phyloP scores from a whole-genome alignment of 164 flowering plant species.

The Echeveria elegans region DNA sequence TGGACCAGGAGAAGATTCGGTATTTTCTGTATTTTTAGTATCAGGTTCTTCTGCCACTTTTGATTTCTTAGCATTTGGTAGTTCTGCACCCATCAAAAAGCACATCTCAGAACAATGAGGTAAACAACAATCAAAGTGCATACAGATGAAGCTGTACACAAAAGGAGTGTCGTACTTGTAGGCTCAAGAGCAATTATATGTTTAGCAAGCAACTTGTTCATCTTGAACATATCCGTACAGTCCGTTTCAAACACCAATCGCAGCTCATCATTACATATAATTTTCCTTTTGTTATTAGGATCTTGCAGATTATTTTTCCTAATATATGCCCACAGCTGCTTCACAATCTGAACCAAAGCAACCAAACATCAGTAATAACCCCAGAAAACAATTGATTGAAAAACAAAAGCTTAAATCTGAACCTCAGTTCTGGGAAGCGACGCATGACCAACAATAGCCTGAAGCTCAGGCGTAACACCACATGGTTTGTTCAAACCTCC shows the following conservation, averaged over 20 bases:
- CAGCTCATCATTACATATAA: slow-evolving; percentile 81
- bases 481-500: slow-evolving; percentile 92
- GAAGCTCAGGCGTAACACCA: slow-evolving; percentile 88
- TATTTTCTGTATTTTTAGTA: slow-evolving; percentile 31
- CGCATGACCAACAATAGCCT: slow-evolving; percentile 83
- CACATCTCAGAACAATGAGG: slow-evolving; percentile 39
- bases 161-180: slow-evolving; percentile 39
- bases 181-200: slow-evolving; percentile 67
- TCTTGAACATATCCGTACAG: slow-evolving; percentile 91
- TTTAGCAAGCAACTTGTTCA: slow-evolving; percentile 43
- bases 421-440: slow-evolving; percentile 91
- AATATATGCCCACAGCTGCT: slow-evolving; percentile 94
- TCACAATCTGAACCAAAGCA: slow-evolving; percentile 61
- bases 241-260: slow-evolving; percentile 89
- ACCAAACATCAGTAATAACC: background rate
- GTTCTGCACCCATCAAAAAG: slow-evolving; percentile 18
- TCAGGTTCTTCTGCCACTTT: slow-evolving; percentile 42
- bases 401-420: background rate
- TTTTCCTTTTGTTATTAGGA: slow-evolving; percentile 93
- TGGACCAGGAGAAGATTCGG: slow-evolving; percentile 34
- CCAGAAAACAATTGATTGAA: background rate
- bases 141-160: background rate
- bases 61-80: slow-evolving; percentile 33
- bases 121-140: slow-evolving; percentile 1
- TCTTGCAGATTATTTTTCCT: slow-evolving; percentile 93